phyloP scores from a whole-genome alignment of 2,329 filamentous ascomycete species.

The Metarhizium guizhouense region DNA sequence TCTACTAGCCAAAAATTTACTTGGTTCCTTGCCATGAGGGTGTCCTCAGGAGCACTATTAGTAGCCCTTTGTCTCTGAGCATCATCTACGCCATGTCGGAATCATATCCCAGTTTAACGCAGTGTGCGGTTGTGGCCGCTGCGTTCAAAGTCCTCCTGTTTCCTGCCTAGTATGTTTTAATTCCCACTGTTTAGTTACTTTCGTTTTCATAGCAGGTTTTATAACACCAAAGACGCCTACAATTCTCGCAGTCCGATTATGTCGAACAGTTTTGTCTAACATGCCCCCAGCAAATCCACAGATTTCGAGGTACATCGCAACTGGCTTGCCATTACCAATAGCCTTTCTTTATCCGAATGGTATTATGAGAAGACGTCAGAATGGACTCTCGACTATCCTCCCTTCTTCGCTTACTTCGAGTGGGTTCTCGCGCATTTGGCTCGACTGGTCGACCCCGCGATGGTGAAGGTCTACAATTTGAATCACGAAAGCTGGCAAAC shows the following conservation, averaged over 20 bases:
- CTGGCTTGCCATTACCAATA: constrained; percentile 94
- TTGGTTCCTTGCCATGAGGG: neutral
- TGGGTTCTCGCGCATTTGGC: constrained; percentile 81
- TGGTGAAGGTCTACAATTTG: constrained; percentile 75
- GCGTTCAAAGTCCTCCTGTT: constrained; percentile 89
- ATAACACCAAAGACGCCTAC: no score
- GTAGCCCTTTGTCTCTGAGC: neutral
- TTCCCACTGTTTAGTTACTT: constrained; percentile 1
- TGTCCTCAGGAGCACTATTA: neutral
- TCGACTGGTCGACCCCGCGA: constrained; percentile 64
- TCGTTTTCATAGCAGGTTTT: neutral
- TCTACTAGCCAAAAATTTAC: neutral
- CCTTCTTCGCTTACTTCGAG: constrained; percentile 97
- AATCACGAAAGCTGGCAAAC: constrained; percentile 90
- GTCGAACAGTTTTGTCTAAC: neutral
- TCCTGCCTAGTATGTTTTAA: constrained; percentile 75
- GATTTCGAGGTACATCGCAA: constrained; percentile 99
- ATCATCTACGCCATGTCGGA: constrained; percentile 54
- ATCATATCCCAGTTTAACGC: constrained; percentile 75
- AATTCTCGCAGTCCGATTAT: no score
- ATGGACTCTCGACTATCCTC: constrained; percentile 99
- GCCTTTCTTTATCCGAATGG: constrained; percentile 79
- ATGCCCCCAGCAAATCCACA: constrained; percentile 72
- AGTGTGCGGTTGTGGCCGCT: constrained; percentile 77
- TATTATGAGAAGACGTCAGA: constrained; percentile 96